Evolutionary conservation across 192 early-diverging fungal genomes (phyloP).

Genomic region (Coemansia sp.): DNA sequence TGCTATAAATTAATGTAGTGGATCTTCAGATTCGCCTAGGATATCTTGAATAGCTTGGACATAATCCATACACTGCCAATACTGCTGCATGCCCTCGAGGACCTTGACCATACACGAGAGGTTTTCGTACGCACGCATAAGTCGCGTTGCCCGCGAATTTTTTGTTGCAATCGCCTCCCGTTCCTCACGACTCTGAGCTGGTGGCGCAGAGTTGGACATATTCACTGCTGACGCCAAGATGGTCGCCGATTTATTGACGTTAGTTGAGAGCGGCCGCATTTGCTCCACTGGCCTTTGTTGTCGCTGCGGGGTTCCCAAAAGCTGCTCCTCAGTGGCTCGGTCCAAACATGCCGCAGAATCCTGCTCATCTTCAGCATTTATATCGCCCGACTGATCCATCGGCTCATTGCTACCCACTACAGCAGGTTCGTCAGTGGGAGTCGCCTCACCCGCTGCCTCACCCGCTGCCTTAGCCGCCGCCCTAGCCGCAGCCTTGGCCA

Average conservation of each 20-base stretch:
- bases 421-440: background rate
- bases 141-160: constrained; percentile 33
- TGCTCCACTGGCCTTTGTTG: constrained; percentile 27
- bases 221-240: constrained; percentile 50
- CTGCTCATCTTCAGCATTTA: background rate
- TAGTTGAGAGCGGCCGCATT: constrained; percentile 52
- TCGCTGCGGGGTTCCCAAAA: constrained; percentile 15
- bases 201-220: constrained; percentile 28
- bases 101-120: constrained; percentile 59
- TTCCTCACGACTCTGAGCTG: constrained; percentile 4
- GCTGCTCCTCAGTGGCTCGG: background rate
- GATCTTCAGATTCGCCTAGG: constrained; percentile 51
- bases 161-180: constrained; percentile 28
- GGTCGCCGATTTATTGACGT: constrained; percentile 48
- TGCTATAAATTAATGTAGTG: constrained; percentile 27
- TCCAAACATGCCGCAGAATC: background rate
- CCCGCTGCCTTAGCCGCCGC: constrained; percentile 8
- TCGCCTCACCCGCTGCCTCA: too few species aligned
- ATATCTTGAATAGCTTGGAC: constrained; percentile 49
- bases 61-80: constrained; percentile 60
- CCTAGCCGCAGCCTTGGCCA: constrained; percentile 13
- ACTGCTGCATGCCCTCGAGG: constrained; percentile 60
- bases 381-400: background rate
- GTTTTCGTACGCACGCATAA: constrained; percentile 53
- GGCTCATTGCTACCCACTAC: background rate